Evolutionary conservation across 2,329 filamentous ascomycete genomes (phyloP).

Genomic region (Alternaria incomplexa): DNA sequence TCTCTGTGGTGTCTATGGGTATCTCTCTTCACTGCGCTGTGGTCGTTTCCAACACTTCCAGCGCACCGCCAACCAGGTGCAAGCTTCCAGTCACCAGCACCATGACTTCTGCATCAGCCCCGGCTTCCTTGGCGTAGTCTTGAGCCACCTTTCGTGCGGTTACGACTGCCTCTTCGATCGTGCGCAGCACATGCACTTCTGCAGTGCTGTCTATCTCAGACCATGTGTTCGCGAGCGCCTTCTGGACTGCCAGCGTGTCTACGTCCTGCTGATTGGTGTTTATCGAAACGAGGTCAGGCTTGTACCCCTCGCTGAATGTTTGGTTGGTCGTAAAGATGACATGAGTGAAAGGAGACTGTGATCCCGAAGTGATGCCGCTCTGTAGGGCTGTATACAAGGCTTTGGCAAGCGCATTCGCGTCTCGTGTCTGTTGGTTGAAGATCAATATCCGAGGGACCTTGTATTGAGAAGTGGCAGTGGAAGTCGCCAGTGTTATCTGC

Average conservation of each 20-base stretch:
- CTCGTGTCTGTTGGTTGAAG: slow-evolving; percentile 92
- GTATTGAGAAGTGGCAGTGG: slow-evolving; percentile 27
- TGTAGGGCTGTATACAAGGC: slow-evolving; percentile 66
- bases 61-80: slow-evolving; percentile 79
- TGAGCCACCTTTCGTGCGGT: slow-evolving; percentile 56
- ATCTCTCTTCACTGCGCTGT: slow-evolving; percentile 17
- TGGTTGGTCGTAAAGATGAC: slow-evolving; percentile 84
- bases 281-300: slow-evolving; percentile 67
- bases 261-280: slow-evolving; percentile 67
- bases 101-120: slow-evolving; percentile 57
- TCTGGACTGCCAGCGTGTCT: slow-evolving; percentile 68
- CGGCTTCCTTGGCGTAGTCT: slow-evolving; percentile 29
- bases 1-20: slow-evolving; percentile 17
- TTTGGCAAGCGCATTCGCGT: slow-evolving; percentile 70
- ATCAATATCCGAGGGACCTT: slow-evolving; percentile 66
- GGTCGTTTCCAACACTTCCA: slow-evolving; percentile 70
- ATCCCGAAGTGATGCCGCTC: slow-evolving; percentile 30
- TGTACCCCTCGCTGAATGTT: slow-evolving; percentile 67
- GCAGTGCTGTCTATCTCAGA: slow-evolving; percentile 46
- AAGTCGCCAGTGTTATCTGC: slow-evolving; percentile 44
- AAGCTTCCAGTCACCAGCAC: slow-evolving; percentile 82
- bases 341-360: slow-evolving; percentile 65
- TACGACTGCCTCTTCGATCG: slow-evolving; percentile 72
- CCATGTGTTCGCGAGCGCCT: slow-evolving; percentile 68
- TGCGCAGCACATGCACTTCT: slow-evolving; percentile 64